Evolutionary conservation across 768 basidiomycete genomes (phyloP).

Genomic region (Suillus subaureus): DNA sequence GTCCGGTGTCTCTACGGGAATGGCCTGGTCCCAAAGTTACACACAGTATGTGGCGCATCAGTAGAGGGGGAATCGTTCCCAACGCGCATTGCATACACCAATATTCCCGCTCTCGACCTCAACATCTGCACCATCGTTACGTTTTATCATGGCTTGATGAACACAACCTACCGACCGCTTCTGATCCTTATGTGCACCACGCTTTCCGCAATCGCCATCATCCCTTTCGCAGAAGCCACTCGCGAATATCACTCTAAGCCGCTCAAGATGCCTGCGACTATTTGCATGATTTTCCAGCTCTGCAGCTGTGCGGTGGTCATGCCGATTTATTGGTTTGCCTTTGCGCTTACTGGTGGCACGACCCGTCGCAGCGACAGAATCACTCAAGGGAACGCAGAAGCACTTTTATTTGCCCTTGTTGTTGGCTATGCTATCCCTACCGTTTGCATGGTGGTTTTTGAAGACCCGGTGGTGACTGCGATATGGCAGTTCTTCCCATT

Average conservation of each 20-base stretch:
- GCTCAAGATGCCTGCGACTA: conserved; percentile 44
- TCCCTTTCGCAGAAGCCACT: conserved; percentile 41
- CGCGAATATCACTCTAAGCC: conserved; percentile 35
- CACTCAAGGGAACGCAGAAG: conserved; percentile 47
- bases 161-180: conserved; percentile 7
- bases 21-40: conserved; percentile 17
- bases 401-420: conserved; percentile 45
- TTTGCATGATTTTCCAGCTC: conserved; percentile 42
- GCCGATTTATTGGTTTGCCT: conserved; percentile 49
- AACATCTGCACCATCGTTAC: conserved; percentile 43
- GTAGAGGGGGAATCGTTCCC: conserved; percentile 15
- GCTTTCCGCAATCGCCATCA: conserved; percentile 29
- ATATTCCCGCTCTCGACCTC: conserved; percentile 35
- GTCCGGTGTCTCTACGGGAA: not conserved
- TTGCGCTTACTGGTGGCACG: conserved; percentile 41
- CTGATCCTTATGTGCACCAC: conserved; percentile 1
- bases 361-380: conserved; percentile 17
- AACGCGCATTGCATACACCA: conserved; percentile 43
- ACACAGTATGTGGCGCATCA: conserved; percentile 32
- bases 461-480: conserved; percentile 47
- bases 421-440: conserved; percentile 47
- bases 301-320: conserved; percentile 43
- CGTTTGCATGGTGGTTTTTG: conserved; percentile 42
- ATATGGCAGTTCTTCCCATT: conserved; percentile 55
- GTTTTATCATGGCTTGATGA: conserved; percentile 41